A percentile compares a stretch with the other conserved stretches of the same genome.
phyloP scores from a whole-genome alignment of 2,329 filamentous ascomycete species.

The Colletotrichum zoysiae region DNA sequence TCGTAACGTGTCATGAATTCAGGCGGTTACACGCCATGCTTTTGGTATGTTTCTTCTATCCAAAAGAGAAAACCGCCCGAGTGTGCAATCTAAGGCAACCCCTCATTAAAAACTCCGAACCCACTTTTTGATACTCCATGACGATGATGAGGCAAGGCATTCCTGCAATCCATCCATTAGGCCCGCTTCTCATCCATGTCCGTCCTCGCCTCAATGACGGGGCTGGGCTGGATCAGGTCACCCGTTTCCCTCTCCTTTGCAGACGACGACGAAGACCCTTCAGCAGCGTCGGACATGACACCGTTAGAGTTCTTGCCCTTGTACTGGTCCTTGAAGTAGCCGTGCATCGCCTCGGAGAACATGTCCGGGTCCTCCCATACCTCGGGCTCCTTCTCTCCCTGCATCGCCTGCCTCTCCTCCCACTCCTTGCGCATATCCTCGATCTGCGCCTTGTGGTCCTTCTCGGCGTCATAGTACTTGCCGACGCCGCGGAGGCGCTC shows the following conservation, averaged over 20 bases:
- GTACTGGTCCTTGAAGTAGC: slow-evolving; percentile 60
- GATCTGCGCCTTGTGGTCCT: slow-evolving; percentile 87
- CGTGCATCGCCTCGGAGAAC: slow-evolving; percentile 66
- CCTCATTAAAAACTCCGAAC: slow-evolving; percentile 18
- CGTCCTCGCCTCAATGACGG: slow-evolving; percentile 11
- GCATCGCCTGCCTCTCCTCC: slow-evolving; percentile 63
- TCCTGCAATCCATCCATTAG: slow-evolving; percentile 5
- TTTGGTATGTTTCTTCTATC: slow-evolving; percentile 20
- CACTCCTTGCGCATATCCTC: slow-evolving; percentile 80
- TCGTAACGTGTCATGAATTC: slow-evolving; percentile 27
- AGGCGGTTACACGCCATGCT: slow-evolving; percentile 25
- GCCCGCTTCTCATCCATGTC: slow-evolving; percentile 33
- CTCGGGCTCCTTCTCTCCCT: slow-evolving; percentile 63
- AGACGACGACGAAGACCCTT: slow-evolving; percentile 27
- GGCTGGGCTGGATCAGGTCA: slow-evolving; percentile 30
- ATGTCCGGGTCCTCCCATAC: slow-evolving; percentile 62
- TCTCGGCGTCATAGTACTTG: slow-evolving; percentile 85
- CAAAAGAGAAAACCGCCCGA: neutral
- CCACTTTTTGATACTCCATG: slow-evolving; percentile 31
- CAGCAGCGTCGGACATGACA: slow-evolving; percentile 12
- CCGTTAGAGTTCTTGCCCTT: slow-evolving; percentile 37
- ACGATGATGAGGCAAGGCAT: slow-evolving; percentile 13
- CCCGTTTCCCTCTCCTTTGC: slow-evolving; percentile 33
- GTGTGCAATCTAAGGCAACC: slow-evolving; percentile 8
- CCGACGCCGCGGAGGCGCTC: slow-evolving; percentile 83